Evolutionary conservation across 2,329 filamentous ascomycete species (phyloP).

Genomic region (Gyromitra esculenta): DNA sequence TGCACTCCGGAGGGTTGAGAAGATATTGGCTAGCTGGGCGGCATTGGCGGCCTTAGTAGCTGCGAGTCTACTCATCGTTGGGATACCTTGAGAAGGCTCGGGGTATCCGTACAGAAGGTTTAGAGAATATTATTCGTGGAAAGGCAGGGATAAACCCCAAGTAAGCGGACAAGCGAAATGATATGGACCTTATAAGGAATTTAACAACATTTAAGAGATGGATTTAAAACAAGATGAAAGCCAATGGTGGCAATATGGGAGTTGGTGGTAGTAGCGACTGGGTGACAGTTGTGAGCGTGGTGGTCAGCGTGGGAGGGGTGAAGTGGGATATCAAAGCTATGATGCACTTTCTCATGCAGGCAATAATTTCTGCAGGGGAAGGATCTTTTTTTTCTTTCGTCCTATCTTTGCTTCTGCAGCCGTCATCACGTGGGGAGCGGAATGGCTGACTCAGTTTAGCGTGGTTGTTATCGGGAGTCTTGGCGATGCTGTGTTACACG

Average conservation of each 20-base stretch:
- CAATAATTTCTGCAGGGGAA: background rate
- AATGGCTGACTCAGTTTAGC: background rate
- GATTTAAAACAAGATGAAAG: background rate
- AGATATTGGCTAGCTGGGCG: background rate
- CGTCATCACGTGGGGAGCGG: background rate
- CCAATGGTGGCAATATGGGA: too few relatives aligned
- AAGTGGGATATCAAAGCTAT: constrained; percentile 11
- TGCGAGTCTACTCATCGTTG: background rate
- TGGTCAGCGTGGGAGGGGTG: background rate
- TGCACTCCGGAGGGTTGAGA: background rate
- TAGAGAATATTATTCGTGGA: background rate
- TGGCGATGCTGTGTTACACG: background rate
- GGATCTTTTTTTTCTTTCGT: constrained; percentile 10
- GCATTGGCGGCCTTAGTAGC: background rate
- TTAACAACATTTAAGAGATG: background rate
- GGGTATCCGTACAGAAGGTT: background rate
- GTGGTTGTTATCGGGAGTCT: background rate
- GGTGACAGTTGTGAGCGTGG: too few relatives aligned
- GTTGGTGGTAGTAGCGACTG: too few relatives aligned
- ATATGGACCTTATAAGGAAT: constrained; percentile 12
- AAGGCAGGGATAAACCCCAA: background rate
- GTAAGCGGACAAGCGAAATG: background rate
- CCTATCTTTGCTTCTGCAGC: background rate
- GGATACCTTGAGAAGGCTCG: background rate
- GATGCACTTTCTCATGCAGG: background rate